Percentiles rank a stretch among this genome's conserved stretches.
Conservation (phyloP, 2,329 filamentous ascomycete genomes). For the Plenodomus biglobosus region DNA sequence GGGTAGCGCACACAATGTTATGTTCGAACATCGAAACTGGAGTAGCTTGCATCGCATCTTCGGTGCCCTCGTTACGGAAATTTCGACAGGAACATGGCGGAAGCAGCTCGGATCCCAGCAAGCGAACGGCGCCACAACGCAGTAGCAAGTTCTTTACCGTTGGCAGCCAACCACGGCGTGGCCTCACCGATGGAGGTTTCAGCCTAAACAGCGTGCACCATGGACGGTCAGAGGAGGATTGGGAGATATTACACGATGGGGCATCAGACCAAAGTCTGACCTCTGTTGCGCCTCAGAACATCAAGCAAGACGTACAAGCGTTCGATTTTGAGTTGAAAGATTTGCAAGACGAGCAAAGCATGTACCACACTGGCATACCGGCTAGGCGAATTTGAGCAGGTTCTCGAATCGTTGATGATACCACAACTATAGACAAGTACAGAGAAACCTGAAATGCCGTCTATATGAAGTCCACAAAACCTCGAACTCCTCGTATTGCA, state of each 20-base stretch:
- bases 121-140: conserved; percentile 5
- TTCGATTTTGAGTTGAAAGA: not conserved
- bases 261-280: conserved; percentile 16
- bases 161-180: conserved; percentile 6
- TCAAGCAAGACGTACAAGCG: not conserved
- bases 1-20: conserved; percentile 26
- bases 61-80: conserved; percentile 21
- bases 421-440: too few species aligned
- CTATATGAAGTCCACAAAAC: not conserved
- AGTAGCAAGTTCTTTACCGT: conserved; percentile 10
- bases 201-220: conserved; percentile 15
- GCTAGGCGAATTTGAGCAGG: not conserved
- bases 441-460: not conserved
- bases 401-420: not conserved
- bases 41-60: conserved; percentile 25
- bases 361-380: not conserved
- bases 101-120: conserved; percentile 15
- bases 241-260: conserved; percentile 22
- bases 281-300: conserved; percentile 1
- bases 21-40: conserved; percentile 29
- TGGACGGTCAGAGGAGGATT: conserved; percentile 15
- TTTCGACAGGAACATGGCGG: conserved; percentile 10
- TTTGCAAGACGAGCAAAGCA: not conserved
- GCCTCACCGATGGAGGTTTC: conserved; percentile 16
- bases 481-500: not conserved